Percentiles rank a stretch among this genome's conserved stretches.
Conservation (phyloP, 495 filamentous ascomycete species). For the Penicillium desertorum region DNA sequence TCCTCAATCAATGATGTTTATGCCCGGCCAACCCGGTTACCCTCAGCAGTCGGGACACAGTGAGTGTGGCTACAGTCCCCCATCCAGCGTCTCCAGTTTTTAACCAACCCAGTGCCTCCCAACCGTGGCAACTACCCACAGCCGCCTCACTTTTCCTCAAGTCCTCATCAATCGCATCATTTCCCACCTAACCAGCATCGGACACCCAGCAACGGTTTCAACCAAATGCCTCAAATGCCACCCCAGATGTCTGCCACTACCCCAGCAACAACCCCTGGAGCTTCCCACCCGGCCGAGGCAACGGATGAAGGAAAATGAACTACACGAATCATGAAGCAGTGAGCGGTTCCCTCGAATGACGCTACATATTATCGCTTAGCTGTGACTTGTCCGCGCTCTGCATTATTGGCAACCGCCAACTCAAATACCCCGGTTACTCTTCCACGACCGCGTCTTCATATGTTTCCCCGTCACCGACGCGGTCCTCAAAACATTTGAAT, state of each 20-base stretch:
- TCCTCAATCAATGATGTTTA: slow-evolving; percentile 58
- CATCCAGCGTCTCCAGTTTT: slow-evolving; percentile 5
- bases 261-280: slow-evolving; percentile 33
- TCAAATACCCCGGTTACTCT: slow-evolving; percentile 1
- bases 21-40: slow-evolving; percentile 70
- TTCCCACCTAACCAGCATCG: slow-evolving; percentile 62
- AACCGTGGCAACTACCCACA: slow-evolving; percentile 59
- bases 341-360: slow-evolving; percentile 13
- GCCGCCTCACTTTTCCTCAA: slow-evolving; percentile 60
- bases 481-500: neutral
- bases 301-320: slow-evolving; percentile 59
- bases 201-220: slow-evolving; percentile 58
- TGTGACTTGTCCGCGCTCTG: slow-evolving; percentile 3
- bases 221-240: slow-evolving; percentile 51
- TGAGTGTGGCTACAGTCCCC: slow-evolving; percentile 45
- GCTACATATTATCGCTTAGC: slow-evolving; percentile 9
- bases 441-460: slow-evolving; percentile 1
- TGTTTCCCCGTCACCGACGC: slow-evolving; percentile 3
- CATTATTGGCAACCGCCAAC: slow-evolving; percentile 4
- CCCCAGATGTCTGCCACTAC: slow-evolving; percentile 47
- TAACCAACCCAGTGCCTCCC: slow-evolving; percentile 53
- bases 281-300: slow-evolving; percentile 45
- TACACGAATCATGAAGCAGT: slow-evolving; percentile 10
- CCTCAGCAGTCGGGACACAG: slow-evolving; percentile 64
- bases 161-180: slow-evolving; percentile 65